Percentiles rank a stretch among this genome's conserved stretches.
These are phyloP conservation scores for Hygrophorus pudorinus DNA, from an alignment of 768 basidiomycete genomes.

Conservation along the genomic window DNA sequence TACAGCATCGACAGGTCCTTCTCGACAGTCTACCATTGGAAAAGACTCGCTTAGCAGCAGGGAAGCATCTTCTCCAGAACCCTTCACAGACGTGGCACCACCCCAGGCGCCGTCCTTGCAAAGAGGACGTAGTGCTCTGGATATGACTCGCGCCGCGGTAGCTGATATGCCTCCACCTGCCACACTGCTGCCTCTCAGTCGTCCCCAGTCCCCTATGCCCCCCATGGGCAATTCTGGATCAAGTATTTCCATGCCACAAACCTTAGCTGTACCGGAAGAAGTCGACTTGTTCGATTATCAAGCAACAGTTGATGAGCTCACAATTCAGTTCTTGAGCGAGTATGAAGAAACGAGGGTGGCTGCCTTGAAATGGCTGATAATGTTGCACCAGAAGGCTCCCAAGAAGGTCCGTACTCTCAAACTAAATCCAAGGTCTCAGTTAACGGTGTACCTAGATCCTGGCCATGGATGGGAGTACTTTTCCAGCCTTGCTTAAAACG, in stretches of 20 bases:
- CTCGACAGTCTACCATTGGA: slow-evolving; percentile 40
- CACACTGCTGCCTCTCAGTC: slow-evolving; percentile 27
- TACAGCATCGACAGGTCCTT: slow-evolving; percentile 27
- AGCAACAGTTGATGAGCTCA: slow-evolving; percentile 84
- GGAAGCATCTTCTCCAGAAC: slow-evolving; percentile 42
- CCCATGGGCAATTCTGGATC: slow-evolving; percentile 30
- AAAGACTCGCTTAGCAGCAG: slow-evolving; percentile 8
- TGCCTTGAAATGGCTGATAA: slow-evolving; percentile 94
- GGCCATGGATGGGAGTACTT: slow-evolving; percentile 94
- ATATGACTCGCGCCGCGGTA: slow-evolving; percentile 26
- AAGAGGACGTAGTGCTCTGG: slow-evolving; percentile 10
- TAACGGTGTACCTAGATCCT: slow-evolving; percentile 51
- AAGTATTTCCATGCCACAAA: slow-evolving; percentile 17
- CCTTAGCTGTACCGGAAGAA: slow-evolving; percentile 31
- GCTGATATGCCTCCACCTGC: slow-evolving; percentile 20
- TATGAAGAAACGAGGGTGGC: slow-evolving; percentile 95
- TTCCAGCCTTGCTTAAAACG: slow-evolving; percentile 90
- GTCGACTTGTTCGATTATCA: slow-evolving; percentile 84
- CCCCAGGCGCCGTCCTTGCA: slow-evolving; percentile 11
- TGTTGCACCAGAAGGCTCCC: slow-evolving; percentile 97
- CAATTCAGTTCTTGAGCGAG: slow-evolving; percentile 90
- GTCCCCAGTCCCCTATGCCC: slow-evolving; percentile 57
- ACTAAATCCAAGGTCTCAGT: background rate
- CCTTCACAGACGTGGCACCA: slow-evolving; percentile 20
- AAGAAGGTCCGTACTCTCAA: slow-evolving; percentile 53